Percentiles rank a stretch among this genome's conserved stretches.
Conservation (phyloP, 148 eudicot species). For the Chenopodium suecicum region DNA sequence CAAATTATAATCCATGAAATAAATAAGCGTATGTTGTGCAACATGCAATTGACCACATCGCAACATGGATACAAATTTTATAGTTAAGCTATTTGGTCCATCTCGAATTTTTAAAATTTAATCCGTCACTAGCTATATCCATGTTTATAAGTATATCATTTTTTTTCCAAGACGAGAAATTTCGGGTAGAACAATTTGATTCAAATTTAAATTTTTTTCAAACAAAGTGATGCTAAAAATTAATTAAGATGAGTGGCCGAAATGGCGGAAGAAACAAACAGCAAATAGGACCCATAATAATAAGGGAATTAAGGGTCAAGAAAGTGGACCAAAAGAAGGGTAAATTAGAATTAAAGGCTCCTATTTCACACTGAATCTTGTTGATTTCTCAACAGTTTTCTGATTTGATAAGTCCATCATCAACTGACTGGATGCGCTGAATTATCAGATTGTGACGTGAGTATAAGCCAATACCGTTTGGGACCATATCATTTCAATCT, state of each 20-base stretch:
- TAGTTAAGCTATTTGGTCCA: too few species aligned
- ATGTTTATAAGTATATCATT: too few species aligned
- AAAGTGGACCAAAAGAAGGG: conserved; percentile 20
- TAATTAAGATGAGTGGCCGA: background rate
- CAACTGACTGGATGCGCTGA: conserved; percentile 32
- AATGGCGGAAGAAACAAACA: conserved; percentile 20
- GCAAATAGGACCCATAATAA: conserved; percentile 18
- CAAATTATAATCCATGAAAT: too few species aligned
- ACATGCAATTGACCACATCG: too few species aligned
- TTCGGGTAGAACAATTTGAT: too few species aligned
- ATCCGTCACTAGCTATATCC: too few species aligned
- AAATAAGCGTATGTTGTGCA: too few species aligned
- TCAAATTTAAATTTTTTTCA: too few species aligned
- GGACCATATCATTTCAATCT: conserved; percentile 26
- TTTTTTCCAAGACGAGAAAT: too few species aligned
- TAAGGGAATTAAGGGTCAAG: conserved; percentile 10
- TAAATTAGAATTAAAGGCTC: conserved; percentile 16
- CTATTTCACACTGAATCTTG: conserved; percentile 9
- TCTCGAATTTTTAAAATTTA: too few species aligned
- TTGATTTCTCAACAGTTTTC: conserved; percentile 25
- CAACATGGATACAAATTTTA: too few species aligned
- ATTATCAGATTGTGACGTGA: conserved; percentile 27
- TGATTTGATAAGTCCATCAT: conserved; percentile 23
- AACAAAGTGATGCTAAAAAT: too few species aligned
- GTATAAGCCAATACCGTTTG: conserved; percentile 21